Base-by-base conservation (phyloP, 768 basidiomycete genomes). In the Baorangia bicolor region DNA sequence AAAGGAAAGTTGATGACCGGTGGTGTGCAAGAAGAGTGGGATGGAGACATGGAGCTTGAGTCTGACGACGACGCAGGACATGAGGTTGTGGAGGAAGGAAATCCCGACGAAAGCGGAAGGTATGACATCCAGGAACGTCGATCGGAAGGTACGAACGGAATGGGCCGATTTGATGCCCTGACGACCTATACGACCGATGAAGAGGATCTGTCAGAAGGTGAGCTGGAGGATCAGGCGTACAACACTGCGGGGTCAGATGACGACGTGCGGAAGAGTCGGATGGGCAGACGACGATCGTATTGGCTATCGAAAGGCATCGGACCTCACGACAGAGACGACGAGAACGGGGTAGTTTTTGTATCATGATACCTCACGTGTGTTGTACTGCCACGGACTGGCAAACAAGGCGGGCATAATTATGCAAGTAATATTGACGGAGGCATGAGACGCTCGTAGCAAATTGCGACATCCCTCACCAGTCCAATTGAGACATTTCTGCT, bases 261-360 rank as follows among this genome's bases (percentile, higher is more conserved):
- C 50, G 67, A 66, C 35, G 55, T 13, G 33, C 50, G 31, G 59
- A 63, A 18, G 49, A 9, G 14, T 41, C 56, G 39, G 28, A 44
- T 34, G 16, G 7, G 4, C 4, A 48, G 44, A 56, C 78, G 74
- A 31, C 75, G 83, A 53, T 77, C 76, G 5, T 86, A 79, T 65
- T 85, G 85, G 86, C 60, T 85, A 41, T 80, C 82, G 21, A 88
- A 86, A 55, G 77, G 73, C 7, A 67, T 69, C 62, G 75, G 74
- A 33, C 68, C 63, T 20, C 30, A 53, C 50, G 63, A 71, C 27
- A 65, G 64, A 52, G 64, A 59, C 10, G 53, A 51, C 23, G 58
- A 55, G 31, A 56, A 59, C 11, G 34, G 18, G 5, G 30, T 33
- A 23, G 53, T 37, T 21, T 54, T 40, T 27, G 49, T 51, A 37